These are phyloP conservation scores for Spergularia bocconei DNA, from an alignment of 148 eudicot species.

Conservation along the genomic window DNA sequence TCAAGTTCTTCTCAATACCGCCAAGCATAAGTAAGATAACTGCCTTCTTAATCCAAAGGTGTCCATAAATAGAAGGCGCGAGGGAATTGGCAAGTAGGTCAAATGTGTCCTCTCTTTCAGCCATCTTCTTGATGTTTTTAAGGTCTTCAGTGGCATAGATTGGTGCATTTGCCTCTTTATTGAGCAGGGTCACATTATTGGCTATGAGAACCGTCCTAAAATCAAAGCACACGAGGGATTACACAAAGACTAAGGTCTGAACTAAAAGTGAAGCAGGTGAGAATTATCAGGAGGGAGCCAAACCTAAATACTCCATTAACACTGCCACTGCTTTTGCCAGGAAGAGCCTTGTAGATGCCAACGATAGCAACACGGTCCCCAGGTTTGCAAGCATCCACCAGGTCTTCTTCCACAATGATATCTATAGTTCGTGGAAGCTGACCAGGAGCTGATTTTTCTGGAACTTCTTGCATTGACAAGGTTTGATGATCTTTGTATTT, in stretches of 20 bases:
- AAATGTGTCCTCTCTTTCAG: slow-evolving; percentile 74
- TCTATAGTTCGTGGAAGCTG: slow-evolving; percentile 97
- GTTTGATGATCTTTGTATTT: slow-evolving; percentile 98
- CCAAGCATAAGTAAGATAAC: slow-evolving; percentile 89
- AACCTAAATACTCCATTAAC: slow-evolving; percentile 99
- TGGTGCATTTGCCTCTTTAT: slow-evolving; percentile 91
- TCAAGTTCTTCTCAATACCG: slow-evolving; percentile 90
- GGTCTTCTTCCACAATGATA: slow-evolving; percentile 88
- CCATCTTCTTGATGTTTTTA: slow-evolving; percentile 68
- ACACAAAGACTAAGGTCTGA: neutral
- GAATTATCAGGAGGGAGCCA: neutral
- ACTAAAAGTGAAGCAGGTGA: slow-evolving; percentile 8
- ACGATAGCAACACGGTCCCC: slow-evolving; percentile 98
- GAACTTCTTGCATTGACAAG: slow-evolving; percentile 97
- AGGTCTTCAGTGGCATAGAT: slow-evolving; percentile 71
- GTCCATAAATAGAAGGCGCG: slow-evolving; percentile 98
- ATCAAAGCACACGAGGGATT: slow-evolving; percentile 5
- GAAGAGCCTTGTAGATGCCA: slow-evolving; percentile 94
- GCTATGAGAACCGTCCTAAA: slow-evolving; percentile 92
- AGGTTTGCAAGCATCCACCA: slow-evolving; percentile 97
- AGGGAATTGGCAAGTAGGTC: slow-evolving; percentile 84
- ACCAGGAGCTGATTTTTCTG: slow-evolving; percentile 97
- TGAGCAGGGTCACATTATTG: slow-evolving; percentile 84
- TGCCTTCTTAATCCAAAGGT: slow-evolving; percentile 95
- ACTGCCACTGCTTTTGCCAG: slow-evolving; percentile 93